Percentiles rank a stretch among this genome's conserved stretches.
Conservation (phyloP, 441 rosid genomes). For the Populus trichocarpa region DNA sequence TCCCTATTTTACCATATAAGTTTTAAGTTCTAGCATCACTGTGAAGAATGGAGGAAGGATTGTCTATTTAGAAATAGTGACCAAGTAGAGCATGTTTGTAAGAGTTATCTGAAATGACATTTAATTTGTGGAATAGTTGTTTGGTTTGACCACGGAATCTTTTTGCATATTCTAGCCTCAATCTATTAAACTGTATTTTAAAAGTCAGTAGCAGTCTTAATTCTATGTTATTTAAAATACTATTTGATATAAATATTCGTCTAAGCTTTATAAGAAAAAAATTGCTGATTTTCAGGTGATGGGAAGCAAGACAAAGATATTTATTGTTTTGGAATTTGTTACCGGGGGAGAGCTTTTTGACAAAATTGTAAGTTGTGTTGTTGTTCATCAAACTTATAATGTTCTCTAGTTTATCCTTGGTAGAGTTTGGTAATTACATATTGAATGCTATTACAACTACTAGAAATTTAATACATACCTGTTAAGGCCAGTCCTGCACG, state of each 20-base stretch:
- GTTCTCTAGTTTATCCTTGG: not conserved
- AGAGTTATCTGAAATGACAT: too few relatives aligned
- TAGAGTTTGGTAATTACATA: not conserved
- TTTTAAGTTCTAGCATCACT: not conserved
- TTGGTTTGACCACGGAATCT: not conserved
- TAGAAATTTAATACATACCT: not conserved
- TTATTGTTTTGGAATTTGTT: slow-evolving; percentile 73
- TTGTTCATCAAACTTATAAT: not conserved
- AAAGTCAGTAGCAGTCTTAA: not conserved
- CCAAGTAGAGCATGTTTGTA: not conserved
- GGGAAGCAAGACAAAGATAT: slow-evolving; percentile 96
- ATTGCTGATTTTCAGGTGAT: slow-evolving; percentile 55
- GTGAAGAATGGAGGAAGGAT: not conserved
- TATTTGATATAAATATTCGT: not conserved
- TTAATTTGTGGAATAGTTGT: not conserved
- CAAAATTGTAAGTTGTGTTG: slow-evolving; percentile 68
- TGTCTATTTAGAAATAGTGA: not conserved
- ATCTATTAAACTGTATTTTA: not conserved
- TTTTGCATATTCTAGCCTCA: not conserved
- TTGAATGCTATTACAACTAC: not conserved
- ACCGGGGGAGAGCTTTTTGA: slow-evolving; percentile 98
- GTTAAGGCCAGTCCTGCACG: not conserved
- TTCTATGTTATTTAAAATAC: not conserved
- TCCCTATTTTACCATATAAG: not conserved
- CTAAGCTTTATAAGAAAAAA: slow-evolving; percentile 3